phyloP scores from a whole-genome alignment of 495 filamentous ascomycete genomes.

The Pyrenopolyporus hunteri region DNA sequence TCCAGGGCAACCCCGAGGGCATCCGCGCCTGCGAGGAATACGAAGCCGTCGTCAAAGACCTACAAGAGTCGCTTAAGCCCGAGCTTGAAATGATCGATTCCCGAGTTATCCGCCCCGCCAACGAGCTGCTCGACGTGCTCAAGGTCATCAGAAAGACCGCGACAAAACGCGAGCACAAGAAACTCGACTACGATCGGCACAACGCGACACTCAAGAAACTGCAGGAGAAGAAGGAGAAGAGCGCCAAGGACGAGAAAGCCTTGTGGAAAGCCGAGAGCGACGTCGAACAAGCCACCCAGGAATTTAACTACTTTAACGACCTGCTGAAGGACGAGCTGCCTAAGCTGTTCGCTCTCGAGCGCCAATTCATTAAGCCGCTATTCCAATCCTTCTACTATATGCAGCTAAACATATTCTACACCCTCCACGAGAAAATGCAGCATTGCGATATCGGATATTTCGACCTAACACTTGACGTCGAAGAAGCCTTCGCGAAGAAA shows the following conservation, averaged over 20 bases:
- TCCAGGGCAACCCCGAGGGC: constrained; percentile 90
- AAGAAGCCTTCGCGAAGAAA: constrained; percentile 87
- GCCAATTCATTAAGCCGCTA: constrained; percentile 94
- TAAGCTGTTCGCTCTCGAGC: constrained; percentile 88
- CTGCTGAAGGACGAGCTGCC: constrained; percentile 94
- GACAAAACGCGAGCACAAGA: constrained; percentile 93
- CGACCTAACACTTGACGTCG: constrained; percentile 85
- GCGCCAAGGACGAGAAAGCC: constrained; percentile 95
- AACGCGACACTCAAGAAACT: constrained; percentile 85
- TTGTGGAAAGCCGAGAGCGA: constrained; percentile 95
- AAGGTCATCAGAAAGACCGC: constrained; percentile 91
- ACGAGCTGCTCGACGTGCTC: constrained; percentile 92
- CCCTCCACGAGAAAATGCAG: constrained; percentile 97
- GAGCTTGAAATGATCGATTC: constrained; percentile 98
- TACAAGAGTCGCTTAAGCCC: constrained; percentile 85
- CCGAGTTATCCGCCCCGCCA: constrained; percentile 89
- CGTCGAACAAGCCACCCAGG: constrained; percentile 88
- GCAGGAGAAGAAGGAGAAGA: constrained; percentile 96
- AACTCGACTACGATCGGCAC: constrained; percentile 93
- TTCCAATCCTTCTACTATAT: constrained; percentile 99
- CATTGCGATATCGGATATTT: constrained; percentile 96
- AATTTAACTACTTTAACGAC: constrained; percentile 97
- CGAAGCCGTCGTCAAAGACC: constrained; percentile 85
- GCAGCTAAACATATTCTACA: constrained; percentile 99
- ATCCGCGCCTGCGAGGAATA: constrained; percentile 97